Evolutionary conservation across 805 yeast genomes (phyloP).

Genomic region (Suhomyces sp.): DNA sequence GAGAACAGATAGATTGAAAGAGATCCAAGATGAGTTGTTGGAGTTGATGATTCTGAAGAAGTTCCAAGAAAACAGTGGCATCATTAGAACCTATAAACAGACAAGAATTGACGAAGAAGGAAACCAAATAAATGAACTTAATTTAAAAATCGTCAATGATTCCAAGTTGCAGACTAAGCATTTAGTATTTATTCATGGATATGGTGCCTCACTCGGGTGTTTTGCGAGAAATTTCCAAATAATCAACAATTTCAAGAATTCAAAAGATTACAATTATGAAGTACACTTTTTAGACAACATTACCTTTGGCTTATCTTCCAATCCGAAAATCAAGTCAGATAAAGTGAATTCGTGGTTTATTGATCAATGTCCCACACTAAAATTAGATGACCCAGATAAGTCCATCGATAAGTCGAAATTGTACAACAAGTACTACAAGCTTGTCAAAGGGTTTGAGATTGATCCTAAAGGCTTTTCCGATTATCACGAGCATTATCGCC

Average conservation of each 20-base stretch:
- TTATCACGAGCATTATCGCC: slow-evolving; percentile 34
- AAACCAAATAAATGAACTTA: slow-evolving; percentile 35
- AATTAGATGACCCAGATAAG: slow-evolving; percentile 20
- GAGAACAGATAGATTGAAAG: slow-evolving; percentile 21
- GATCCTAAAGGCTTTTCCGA: slow-evolving; percentile 23
- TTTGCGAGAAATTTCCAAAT: slow-evolving; percentile 52
- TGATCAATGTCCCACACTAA: slow-evolving; percentile 19
- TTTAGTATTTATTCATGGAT: slow-evolving; percentile 55
- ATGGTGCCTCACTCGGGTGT: slow-evolving; percentile 55
- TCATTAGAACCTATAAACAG: slow-evolving; percentile 15
- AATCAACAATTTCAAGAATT: slow-evolving; percentile 27
- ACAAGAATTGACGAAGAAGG: slow-evolving; percentile 21
- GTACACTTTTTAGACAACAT: slow-evolving; percentile 50
- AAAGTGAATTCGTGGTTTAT: slow-evolving; percentile 20
- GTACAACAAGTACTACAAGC: slow-evolving; percentile 39
- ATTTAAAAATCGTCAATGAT: slow-evolving; percentile 28
- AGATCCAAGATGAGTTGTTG: slow-evolving; percentile 33
- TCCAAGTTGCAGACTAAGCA: slow-evolving; percentile 27
- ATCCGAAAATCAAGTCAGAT: slow-evolving; percentile 32
- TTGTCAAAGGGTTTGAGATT: slow-evolving; percentile 33
- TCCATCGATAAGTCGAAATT: slow-evolving; percentile 20
- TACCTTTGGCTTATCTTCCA: slow-evolving; percentile 52
- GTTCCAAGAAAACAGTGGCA: slow-evolving; percentile 18
- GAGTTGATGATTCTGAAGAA: slow-evolving; percentile 30
- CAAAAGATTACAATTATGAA: slow-evolving; percentile 35